phyloP scores from a whole-genome alignment of 352 stramenopile genomes.

The Pythium dissotocum region DNA sequence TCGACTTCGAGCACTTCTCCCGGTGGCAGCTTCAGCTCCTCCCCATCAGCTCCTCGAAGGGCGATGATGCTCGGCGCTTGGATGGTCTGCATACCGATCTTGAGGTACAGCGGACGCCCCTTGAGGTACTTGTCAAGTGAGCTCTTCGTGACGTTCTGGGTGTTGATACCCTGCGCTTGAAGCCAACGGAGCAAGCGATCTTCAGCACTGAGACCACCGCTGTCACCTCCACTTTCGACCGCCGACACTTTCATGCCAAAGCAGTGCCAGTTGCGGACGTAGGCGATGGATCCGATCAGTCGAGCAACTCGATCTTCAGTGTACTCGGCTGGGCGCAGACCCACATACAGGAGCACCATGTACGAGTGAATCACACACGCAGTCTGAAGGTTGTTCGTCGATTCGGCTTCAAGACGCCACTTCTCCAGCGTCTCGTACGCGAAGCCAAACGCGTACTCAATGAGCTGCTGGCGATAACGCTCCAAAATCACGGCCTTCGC shows the following conservation, averaged over 20 bases:
- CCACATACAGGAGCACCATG: slow-evolving; percentile 67
- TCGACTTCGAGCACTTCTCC: slow-evolving; percentile 86
- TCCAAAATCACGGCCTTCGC: slow-evolving; percentile 46
- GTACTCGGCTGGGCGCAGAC: slow-evolving; percentile 69
- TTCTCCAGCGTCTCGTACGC: slow-evolving; percentile 70
- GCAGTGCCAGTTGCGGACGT: slow-evolving; percentile 91
- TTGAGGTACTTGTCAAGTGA: slow-evolving; percentile 88
- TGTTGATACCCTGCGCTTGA: slow-evolving; percentile 90
- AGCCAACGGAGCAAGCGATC: slow-evolving; percentile 85
- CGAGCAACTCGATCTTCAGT: slow-evolving; percentile 59
- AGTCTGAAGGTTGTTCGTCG: slow-evolving; percentile 72
- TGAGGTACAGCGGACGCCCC: slow-evolving; percentile 82
- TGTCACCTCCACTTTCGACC: slow-evolving; percentile 39
- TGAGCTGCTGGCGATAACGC: slow-evolving; percentile 52
- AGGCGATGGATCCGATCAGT: slow-evolving; percentile 83
- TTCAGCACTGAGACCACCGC: slow-evolving; percentile 58
- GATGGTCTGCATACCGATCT: slow-evolving; percentile 87
- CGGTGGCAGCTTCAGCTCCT: slow-evolving; percentile 70
- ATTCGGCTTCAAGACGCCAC: slow-evolving; percentile 74
- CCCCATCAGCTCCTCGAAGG: slow-evolving; percentile 47
- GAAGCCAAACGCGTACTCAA: slow-evolving; percentile 72
- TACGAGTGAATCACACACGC: slow-evolving; percentile 88
- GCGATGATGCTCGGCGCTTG: slow-evolving; percentile 84
- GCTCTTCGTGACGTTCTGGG: slow-evolving; percentile 73
- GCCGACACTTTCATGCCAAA: slow-evolving; percentile 86